These are phyloP conservation scores for Flaveria linearis DNA, from an alignment of 129 eudicot genomes.

Conservation along the genomic window DNA sequence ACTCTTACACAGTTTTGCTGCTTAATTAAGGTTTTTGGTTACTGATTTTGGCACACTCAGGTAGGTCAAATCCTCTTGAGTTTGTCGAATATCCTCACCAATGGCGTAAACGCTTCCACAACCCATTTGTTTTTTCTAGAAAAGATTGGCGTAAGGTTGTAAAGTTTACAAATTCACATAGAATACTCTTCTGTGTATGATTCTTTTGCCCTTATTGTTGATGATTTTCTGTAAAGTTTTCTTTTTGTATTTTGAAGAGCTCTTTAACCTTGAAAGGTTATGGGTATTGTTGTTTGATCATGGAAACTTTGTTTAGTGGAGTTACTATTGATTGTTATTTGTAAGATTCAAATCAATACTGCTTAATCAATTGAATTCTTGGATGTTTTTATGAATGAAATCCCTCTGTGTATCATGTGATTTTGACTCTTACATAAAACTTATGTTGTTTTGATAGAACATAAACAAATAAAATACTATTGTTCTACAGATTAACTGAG, in stretches of 20 bases:
- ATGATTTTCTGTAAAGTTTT: not conserved
- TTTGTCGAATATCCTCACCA: too few relatives aligned
- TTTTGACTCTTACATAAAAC: not conserved
- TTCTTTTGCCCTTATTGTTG: not conserved
- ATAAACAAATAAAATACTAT: too few relatives aligned
- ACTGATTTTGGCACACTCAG: too few relatives aligned
- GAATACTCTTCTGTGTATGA: not conserved
- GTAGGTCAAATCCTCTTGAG: too few relatives aligned
- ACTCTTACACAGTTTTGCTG: too few relatives aligned
- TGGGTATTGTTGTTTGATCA: not conserved
- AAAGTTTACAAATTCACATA: not conserved
- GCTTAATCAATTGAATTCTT: not conserved
- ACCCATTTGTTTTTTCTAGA: not conserved
- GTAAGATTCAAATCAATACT: not conserved
- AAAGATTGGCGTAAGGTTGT: not conserved
- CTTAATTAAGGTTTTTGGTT: too few relatives aligned
- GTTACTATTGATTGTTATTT: too few relatives aligned
- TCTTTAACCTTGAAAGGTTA: not conserved
- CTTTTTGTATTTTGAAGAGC: not conserved
- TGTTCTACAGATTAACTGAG: slow-evolving; percentile 25
- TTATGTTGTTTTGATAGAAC: not conserved
- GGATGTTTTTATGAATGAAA: not conserved
- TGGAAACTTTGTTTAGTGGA: not conserved
- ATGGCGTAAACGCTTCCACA: slow-evolving; percentile 33
- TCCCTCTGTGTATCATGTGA: not conserved